Conservation (phyloP, 371 early-diverging fungal genomes). For the Haplosporangium sp. region DNA sequence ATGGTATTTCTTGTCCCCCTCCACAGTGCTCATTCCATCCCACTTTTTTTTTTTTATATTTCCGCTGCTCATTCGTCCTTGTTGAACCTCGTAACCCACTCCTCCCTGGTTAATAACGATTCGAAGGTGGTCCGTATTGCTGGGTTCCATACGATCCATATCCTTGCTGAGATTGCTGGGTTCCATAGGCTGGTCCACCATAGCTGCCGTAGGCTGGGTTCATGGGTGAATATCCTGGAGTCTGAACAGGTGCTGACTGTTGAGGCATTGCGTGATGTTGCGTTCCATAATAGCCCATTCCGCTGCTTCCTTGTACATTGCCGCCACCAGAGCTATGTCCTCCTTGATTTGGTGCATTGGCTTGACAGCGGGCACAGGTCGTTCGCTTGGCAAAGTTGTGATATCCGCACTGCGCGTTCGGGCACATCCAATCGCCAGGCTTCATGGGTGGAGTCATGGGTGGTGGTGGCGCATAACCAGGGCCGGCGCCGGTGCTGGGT, state of each 20-base stretch:
- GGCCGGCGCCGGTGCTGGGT: too few species aligned
- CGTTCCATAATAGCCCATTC: constrained; percentile 41
- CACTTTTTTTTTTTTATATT: constrained; percentile 6
- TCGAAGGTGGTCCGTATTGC: constrained; percentile 47
- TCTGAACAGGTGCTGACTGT: constrained; percentile 27
- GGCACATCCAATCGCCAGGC: constrained; percentile 73
- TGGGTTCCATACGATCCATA: constrained; percentile 54
- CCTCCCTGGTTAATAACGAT: constrained; percentile 37
- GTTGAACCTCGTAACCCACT: background rate
- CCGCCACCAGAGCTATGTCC: constrained; percentile 14
- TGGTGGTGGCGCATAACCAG: constrained; percentile 12
- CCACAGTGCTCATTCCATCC: too few species aligned
- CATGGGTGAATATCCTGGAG: constrained; percentile 47
- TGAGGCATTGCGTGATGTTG: constrained; percentile 42
- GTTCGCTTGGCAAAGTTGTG: constrained; percentile 69
- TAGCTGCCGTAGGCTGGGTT: constrained; percentile 52
- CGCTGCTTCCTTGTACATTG: constrained; percentile 28
- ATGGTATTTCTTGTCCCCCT: too few species aligned
- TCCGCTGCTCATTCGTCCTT: background rate
- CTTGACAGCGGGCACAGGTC: constrained; percentile 54
- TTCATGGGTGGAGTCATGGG: constrained; percentile 54
- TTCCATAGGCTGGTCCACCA: constrained; percentile 43
- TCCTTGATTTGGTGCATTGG: constrained; percentile 28
- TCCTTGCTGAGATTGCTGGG: constrained; percentile 54
- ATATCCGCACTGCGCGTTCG: constrained; percentile 61